Evolutionary conservation across 2,329 filamentous ascomycete species (phyloP), one percentile per base, ranked within the genome.

Genomic region (Ascochyta viciae-villosae): DNA sequence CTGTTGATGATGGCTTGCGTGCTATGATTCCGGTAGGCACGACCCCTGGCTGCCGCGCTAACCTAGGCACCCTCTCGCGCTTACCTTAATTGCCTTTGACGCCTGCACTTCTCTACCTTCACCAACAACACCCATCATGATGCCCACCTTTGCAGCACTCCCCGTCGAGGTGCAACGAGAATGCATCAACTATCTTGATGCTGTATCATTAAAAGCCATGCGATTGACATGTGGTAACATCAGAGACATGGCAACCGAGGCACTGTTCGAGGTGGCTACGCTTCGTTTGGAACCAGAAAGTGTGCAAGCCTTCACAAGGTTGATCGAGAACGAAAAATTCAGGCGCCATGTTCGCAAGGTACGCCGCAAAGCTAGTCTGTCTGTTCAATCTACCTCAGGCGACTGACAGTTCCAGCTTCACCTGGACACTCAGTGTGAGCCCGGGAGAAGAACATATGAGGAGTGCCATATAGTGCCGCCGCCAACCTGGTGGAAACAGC

Each of bases 91-190:
- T 19, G 19, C 19, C 19, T 19, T 19, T 19, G 19, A 19, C 19
- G 19, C 19, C 19, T 19, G 19, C 19, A 19, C 19, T 3, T 19
- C 19, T 19, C 19, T n/a, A 39, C 27, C 16, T 24, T n/a, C 24
- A n/a, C 37, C 31, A 9, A 34, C 19, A 15, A 35, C 10, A 26
- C 16, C 12, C 31, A 19, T 15, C 34, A 56, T 47, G 53, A n/a
- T 15, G 2, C 10, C 7, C 16, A 27, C 16, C 5, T 33, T 56
- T 4, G 13, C 31, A 2, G 33, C 47, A 15, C 53, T 56, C 4
- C 53, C 53, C 15, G 47, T 62, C 19, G 67, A 74, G 51, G 73
- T 65, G 22, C 47, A 68, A 52, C 29, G 43, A 4, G 58, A 57
- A 42, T 64, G 65, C 8, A 58, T 71, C 38, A 63, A 64, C 35